Evolutionary conservation across 2,329 filamentous ascomycete genomes (phyloP), one percentile per base, ranked within the genome.

Genomic region (Penicillium polonicum): DNA sequence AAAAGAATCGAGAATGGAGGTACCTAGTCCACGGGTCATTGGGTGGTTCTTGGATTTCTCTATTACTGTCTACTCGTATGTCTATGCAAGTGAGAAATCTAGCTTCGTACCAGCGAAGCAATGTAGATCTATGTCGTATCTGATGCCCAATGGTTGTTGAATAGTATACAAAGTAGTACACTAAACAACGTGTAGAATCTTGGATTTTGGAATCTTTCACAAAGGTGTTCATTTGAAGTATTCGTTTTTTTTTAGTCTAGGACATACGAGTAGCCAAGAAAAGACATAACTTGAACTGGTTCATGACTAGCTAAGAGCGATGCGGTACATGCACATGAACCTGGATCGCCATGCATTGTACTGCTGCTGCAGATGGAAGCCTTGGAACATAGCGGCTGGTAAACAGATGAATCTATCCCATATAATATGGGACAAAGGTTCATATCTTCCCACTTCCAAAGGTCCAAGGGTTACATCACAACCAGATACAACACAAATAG

Each of bases 221-320:
- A 33, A 6, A 15, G 12, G 5, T 33, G 31, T 33, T 33, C 27
- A 27, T 21, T n/a, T 13, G 10, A 35, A 52, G n/a, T 5, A 21
- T 36, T 27, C 25, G 41, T 12, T 23, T 31, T 19, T 31, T 19
- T 17, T 19, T 31, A 39, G 35, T 33, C 13, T 25, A 25, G 39
- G 55, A 15, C 42, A 42, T 23, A 57, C 55, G 44, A 39, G 48
- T n/a, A 31, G 36, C 17, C 23, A 25, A 45, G 25, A n/a, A 21
- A 45, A 43, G 41, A n/a, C n/a, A 46, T 36, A 17, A 38, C 38
- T 31, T 35, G 35, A 43, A 46, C 17, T 39, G 13, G 57, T 63
- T 48, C 33, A 53, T 59, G 51, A 48, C 53, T 59, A 62, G 54
- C 31, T 48, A 43, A 31, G 27, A 38, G 42, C 50, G 51, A 61